phyloP scores from a whole-genome alignment of 225 moss, liverwort and hornwort species.

The Sphagnum tenellum region DNA sequence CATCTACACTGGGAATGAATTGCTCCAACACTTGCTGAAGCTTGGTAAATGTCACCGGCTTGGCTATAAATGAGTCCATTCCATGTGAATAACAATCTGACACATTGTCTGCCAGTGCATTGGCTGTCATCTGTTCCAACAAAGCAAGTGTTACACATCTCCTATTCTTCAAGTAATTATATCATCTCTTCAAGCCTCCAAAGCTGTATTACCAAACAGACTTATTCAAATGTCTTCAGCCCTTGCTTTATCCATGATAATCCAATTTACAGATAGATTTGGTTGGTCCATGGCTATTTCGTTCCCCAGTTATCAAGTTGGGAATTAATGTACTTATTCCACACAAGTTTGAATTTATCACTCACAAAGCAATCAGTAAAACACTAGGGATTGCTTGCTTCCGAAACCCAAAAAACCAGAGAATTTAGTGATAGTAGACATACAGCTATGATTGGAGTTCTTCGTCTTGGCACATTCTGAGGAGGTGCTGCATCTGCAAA shows the following conservation, averaged over 20 bases:
- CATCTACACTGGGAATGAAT: conserved; percentile 8
- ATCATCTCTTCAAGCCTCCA: too few species aligned
- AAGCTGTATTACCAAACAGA: too few species aligned
- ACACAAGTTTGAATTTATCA: too few species aligned
- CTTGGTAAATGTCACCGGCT: conserved; percentile 20
- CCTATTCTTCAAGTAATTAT: too few species aligned
- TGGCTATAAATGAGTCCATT: conserved; percentile 29
- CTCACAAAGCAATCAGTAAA: background rate
- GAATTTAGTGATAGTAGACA: background rate
- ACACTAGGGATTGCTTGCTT: background rate
- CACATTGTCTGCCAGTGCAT: conserved; percentile 19
- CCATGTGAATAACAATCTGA: conserved; percentile 21
- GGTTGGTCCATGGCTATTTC: background rate
- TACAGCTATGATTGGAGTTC: conserved; percentile 34
- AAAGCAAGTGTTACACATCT: too few species aligned
- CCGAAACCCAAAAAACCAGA: too few species aligned
- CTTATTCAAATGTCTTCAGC: too few species aligned
- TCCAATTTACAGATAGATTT: background rate
- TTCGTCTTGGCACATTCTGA: background rate
- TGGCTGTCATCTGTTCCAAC: conserved; percentile 28
- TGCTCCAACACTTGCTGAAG: conserved; percentile 19
- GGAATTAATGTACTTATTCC: too few species aligned
- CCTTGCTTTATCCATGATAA: too few species aligned
- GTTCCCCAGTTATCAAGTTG: too few species aligned
- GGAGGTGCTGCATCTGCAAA: conserved; percentile 3